phyloP scores from a whole-genome alignment of 2,329 filamentous ascomycete genomes.

The Helicocarpus griseus region DNA sequence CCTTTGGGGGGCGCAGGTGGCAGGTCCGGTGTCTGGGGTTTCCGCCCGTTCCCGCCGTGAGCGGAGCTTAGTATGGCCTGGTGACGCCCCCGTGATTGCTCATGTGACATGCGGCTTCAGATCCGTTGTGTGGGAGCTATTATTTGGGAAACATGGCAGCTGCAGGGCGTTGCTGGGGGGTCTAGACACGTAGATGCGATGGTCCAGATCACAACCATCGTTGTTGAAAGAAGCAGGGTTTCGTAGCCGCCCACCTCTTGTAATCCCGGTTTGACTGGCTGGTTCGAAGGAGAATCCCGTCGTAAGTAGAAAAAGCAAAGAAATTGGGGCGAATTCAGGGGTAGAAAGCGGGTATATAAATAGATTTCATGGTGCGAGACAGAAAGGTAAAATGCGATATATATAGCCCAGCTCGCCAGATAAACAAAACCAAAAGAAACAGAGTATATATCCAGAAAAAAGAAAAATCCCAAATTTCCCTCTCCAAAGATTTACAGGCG shows the following conservation, averaged over 20 bases:
- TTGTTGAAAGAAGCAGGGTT: neutral
- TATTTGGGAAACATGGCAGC: neutral
- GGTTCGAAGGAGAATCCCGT: neutral
- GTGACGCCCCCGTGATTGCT: neutral
- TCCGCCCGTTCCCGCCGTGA: neutral
- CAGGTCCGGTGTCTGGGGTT: neutral
- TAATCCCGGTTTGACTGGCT: neutral
- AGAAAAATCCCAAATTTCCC: conserved; percentile 5
- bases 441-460: conserved; percentile 8
- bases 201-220: neutral
- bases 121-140: neutral
- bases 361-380: conserved; percentile 1
- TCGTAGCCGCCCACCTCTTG: neutral
- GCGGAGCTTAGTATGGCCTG: neutral
- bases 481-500: neutral
- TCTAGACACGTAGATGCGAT: neutral
- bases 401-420: neutral
- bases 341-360: neutral
- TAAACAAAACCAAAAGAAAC: neutral
- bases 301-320: conserved; percentile 2
- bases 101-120: neutral
- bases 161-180: neutral
- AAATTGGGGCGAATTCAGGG: neutral
- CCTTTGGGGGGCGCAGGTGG: neutral
- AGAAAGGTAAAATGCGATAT: neutral